Conservation (phyloP, 73 alveolate species). For the Tetrahymena malaccensis region DNA sequence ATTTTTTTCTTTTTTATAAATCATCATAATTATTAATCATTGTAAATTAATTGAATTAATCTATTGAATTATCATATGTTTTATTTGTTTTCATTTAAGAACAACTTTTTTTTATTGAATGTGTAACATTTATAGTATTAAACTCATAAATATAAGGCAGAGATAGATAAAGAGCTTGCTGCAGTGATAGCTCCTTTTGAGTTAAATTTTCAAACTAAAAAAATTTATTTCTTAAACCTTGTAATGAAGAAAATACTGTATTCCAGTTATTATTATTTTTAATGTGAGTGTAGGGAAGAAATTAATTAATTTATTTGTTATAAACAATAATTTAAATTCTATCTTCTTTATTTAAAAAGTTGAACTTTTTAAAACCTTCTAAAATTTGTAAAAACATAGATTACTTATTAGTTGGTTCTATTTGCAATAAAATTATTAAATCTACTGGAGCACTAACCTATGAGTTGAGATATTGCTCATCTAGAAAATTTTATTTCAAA, state of each 20-base stretch:
- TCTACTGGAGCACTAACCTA: not conserved
- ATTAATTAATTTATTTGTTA: too few species aligned
- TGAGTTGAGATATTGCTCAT: not conserved
- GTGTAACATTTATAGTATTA: not conserved
- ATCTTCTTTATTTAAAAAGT: not conserved
- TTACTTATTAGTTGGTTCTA: not conserved
- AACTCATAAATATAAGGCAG: not conserved
- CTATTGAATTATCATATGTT: not conserved
- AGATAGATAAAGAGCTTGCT: not conserved
- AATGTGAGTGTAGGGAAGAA: not conserved
- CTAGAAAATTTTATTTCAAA: not conserved
- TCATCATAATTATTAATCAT: not conserved
- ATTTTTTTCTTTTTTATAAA: not conserved
- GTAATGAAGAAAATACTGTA: not conserved
- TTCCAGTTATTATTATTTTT: not conserved
- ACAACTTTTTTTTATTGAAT: too few species aligned
- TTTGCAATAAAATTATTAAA: not conserved
- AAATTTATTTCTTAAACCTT: not conserved
- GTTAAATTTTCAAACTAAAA: not conserved
- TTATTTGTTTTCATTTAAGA: not conserved
- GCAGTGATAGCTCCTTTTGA: not conserved
- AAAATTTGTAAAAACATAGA: not conserved
- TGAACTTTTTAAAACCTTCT: not conserved
- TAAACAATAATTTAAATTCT: not conserved
- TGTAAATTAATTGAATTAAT: not conserved